These are phyloP conservation scores for Chaetomium fimeti DNA, from an alignment of 495 filamentous ascomycete species.

Conservation along the genomic window DNA sequence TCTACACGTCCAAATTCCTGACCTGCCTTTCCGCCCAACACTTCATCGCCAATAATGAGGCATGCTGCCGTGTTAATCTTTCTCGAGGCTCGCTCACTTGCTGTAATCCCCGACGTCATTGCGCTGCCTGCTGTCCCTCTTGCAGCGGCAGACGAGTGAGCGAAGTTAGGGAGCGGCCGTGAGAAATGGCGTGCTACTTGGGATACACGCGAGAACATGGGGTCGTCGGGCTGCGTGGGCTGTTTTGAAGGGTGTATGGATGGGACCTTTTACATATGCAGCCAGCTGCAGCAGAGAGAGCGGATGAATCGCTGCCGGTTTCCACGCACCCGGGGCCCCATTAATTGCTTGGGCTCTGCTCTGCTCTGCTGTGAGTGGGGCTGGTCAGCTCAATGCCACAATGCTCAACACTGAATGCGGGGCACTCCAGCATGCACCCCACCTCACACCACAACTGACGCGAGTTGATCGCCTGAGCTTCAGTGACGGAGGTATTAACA, in stretches of 20 bases:
- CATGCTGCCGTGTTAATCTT: constrained; percentile 88
- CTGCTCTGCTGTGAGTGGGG: not conserved
- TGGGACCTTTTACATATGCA: not conserved
- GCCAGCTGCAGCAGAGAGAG: not conserved
- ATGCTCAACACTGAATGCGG: constrained; percentile 7
- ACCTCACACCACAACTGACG: constrained; percentile 15
- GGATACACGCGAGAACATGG: constrained; percentile 73
- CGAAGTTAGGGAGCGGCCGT: constrained; percentile 56
- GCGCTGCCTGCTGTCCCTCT: constrained; percentile 25
- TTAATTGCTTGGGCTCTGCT: not conserved
- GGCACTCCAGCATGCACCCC: constrained; percentile 9
- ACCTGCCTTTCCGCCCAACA: constrained; percentile 89
- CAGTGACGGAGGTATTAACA: not conserved
- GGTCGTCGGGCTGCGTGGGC: too few species aligned
- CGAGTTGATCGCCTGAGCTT: not conserved
- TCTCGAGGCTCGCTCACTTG: constrained; percentile 53
- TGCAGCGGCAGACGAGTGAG: constrained; percentile 44
- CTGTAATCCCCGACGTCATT: constrained; percentile 53
- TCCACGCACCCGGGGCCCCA: not conserved
- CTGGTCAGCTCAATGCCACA: too few species aligned
- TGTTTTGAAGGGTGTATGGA: not conserved
- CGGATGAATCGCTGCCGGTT: not conserved
- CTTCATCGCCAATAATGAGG: constrained; percentile 94
- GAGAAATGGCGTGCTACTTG: constrained; percentile 73
- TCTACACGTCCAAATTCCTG: not conserved